Evolutionary conservation across 768 basidiomycete genomes (phyloP), one percentile per base, ranked within the genome.

Genomic region (Hericium erinaceus): DNA sequence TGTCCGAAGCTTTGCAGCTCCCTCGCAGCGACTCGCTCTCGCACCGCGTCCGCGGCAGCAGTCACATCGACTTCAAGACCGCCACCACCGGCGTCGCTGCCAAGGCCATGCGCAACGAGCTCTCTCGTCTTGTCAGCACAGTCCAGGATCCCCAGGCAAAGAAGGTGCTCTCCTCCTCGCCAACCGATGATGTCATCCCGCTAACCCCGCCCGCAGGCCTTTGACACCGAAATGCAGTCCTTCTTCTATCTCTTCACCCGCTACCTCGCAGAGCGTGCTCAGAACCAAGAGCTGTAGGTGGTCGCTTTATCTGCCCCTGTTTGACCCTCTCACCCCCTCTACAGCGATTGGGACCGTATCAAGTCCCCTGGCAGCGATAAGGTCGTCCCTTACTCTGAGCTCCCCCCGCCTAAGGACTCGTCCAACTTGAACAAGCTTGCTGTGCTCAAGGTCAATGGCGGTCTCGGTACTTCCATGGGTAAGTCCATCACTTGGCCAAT

Each of bases 41-140:
- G 64, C 78, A 83, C 67, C 85, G 88, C 61, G 81, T 80, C 56
- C 83, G 89, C 58, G 89, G 89, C 63, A 82, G 84, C 56, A 84
- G 81, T 64, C 87, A 91, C 71, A 85, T 91, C 76, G 89, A 98
- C 75, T 95, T 95, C 84, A 94, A 95, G 79, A 95, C 92, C n/a
- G 95, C 95, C 62, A 95, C 75, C 40, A 80, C 78, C 11, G 78
- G 77, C 59, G 77, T 81, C 57, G 76, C 77, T 16, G 78, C 81
- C 84, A 98, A 97, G 77, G 80, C 93, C 57, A 98, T 98, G 95
- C 86, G 93, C 77, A 97, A 98, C 70, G 97, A 98, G 77, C 87
- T 99, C 75, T 88, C 88, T 72, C 83, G 83, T 68, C 89, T 99
- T 80, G 92, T 98, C 67, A 77, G 80, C 69, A 87, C 86, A 60